phyloP scores from a whole-genome alignment of 305 asterid species.

The Fraxinus angustifolia region DNA sequence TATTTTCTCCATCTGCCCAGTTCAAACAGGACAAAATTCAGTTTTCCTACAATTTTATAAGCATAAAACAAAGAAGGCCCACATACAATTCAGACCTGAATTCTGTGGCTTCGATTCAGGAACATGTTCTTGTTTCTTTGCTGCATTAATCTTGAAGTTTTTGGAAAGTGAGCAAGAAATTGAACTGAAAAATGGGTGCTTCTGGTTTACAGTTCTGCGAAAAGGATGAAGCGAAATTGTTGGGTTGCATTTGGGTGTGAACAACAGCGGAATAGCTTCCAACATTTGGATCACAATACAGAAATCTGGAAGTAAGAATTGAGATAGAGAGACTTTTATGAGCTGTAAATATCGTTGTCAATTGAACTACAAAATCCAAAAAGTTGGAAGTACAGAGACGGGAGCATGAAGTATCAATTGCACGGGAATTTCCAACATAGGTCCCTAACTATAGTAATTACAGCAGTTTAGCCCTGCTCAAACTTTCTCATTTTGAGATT shows the following conservation, averaged over 20 bases:
- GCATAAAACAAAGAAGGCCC: slow-evolving; percentile 13
- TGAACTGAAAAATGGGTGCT: slow-evolving; percentile 16
- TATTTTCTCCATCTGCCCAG: slow-evolving; percentile 28
- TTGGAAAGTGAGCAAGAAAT: slow-evolving; percentile 27
- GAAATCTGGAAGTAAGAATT: background rate
- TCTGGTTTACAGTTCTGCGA: slow-evolving; percentile 17
- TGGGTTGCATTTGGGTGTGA: slow-evolving; percentile 27
- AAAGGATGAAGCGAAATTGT: slow-evolving; percentile 7
- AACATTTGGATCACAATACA: slow-evolving; percentile 22
- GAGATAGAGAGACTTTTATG: background rate
- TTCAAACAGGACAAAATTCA: background rate
- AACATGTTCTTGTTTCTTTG: slow-evolving; percentile 26
- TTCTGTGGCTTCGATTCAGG: slow-evolving; percentile 30
- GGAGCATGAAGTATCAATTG: background rate
- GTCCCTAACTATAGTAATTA: background rate
- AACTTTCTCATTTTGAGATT: too few relatives aligned
- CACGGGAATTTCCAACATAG: background rate
- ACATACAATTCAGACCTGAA: slow-evolving; percentile 27
- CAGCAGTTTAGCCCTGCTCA: background rate
- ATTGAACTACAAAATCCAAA: background rate
- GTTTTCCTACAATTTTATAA: background rate
- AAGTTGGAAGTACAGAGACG: background rate
- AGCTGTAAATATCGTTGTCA: background rate
- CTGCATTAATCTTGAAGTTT: slow-evolving; percentile 27
- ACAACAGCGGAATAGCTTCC: slow-evolving; percentile 25